Evolutionary conservation across 257 asterid species (phyloP).

Genomic region (Solanum neorickii): DNA sequence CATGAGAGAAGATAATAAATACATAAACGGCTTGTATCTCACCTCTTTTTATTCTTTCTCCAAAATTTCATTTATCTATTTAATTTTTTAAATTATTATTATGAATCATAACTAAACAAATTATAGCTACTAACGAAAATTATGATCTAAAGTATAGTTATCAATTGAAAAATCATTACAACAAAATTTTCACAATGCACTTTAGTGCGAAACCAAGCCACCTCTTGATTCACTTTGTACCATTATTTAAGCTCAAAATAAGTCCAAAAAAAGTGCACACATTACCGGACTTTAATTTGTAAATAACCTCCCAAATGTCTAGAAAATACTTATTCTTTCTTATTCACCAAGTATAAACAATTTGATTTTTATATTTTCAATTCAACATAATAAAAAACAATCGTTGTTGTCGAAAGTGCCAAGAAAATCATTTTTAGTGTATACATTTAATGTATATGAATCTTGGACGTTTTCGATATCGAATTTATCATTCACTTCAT

Average conservation of each 20-base stretch:
- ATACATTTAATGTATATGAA: background rate
- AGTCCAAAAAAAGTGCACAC: too few species aligned
- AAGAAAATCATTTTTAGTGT: background rate
- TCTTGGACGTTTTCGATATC: background rate
- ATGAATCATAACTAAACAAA: too few species aligned
- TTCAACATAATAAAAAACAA: too few species aligned
- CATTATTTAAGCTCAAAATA: background rate
- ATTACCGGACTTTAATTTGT: too few species aligned
- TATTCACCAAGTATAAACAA: too few species aligned
- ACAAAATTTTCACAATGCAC: background rate
- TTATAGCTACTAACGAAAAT: background rate
- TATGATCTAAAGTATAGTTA: too few species aligned
- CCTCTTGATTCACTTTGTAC: background rate
- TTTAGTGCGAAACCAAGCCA: background rate
- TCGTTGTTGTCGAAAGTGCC: background rate
- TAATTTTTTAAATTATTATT: too few species aligned
- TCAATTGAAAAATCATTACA: too few species aligned
- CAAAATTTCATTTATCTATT: too few species aligned
- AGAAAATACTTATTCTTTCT: background rate
- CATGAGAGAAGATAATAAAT: background rate
- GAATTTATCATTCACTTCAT: background rate
- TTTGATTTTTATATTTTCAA: too few species aligned
- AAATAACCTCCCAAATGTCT: background rate
- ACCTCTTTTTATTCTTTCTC: too few species aligned
- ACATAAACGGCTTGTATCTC: background rate